phyloP scores from a whole-genome alignment of 2,329 filamentous ascomycete genomes.

The Diplodia sapinea region DNA sequence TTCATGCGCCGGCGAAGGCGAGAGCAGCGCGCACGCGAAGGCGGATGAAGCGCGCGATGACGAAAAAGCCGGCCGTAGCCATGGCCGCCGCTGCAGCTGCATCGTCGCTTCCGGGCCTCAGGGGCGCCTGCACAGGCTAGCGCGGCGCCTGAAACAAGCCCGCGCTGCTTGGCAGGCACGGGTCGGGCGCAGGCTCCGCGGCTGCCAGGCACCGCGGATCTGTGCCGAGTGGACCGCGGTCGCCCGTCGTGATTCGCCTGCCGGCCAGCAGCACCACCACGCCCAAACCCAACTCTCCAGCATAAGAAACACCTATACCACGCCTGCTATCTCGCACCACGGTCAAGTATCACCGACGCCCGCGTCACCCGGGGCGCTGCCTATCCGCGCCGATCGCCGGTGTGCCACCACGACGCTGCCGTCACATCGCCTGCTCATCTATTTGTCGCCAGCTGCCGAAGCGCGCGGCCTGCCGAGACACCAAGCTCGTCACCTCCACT shows the following conservation, averaged over 20 bases:
- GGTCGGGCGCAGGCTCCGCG: background rate
- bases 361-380: background rate
- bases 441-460: background rate
- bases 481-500: background rate
- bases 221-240: background rate
- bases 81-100: background rate
- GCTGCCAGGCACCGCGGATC: background rate
- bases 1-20: constrained; percentile 22
- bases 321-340: constrained; percentile 10
- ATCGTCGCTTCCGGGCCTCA: constrained; percentile 2
- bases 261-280: too few species aligned
- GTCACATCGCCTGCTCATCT: background rate
- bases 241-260: constrained; percentile 1
- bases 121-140: constrained; percentile 16
- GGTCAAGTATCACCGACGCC: background rate
- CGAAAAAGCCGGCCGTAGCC: constrained; percentile 1
- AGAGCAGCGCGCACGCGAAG: background rate
- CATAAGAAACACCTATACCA: constrained; percentile 16
- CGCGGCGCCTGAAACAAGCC: constrained; percentile 16
- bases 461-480: constrained; percentile 27
- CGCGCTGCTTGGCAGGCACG: constrained; percentile 20
- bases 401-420: background rate
- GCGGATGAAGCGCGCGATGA: background rate
- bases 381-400: background rate
- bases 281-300: background rate